phyloP scores from a whole-genome alignment of 805 yeast genomes.

The Jamesozyma spencerorum region DNA sequence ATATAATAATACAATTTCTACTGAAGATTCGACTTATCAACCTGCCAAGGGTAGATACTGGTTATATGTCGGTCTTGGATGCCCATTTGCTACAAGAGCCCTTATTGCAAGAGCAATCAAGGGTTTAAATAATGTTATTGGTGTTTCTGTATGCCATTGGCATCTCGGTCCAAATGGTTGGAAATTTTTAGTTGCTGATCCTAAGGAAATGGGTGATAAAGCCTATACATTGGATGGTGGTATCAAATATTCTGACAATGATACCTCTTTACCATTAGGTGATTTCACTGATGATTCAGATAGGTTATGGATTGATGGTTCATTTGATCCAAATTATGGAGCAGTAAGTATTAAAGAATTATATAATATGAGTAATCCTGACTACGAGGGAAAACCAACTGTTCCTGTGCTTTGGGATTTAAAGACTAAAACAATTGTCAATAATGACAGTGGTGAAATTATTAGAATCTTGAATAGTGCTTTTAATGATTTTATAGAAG shows the following conservation, averaged over 20 bases:
- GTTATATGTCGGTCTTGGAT: slow-evolving; percentile 77
- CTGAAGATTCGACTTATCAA: slow-evolving; percentile 44
- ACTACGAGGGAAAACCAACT: slow-evolving; percentile 73
- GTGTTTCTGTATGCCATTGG: slow-evolving; percentile 81
- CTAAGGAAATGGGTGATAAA: slow-evolving; percentile 7
- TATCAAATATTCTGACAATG: slow-evolving; percentile 7
- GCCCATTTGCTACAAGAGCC: slow-evolving; percentile 92
- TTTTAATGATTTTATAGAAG: slow-evolving; percentile 37
- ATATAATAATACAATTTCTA: slow-evolving; percentile 3
- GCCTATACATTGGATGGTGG: slow-evolving; percentile 18
- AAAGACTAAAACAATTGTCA: slow-evolving; percentile 72
- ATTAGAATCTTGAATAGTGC: slow-evolving; percentile 73
- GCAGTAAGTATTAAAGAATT: slow-evolving; percentile 54
- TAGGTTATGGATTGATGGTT: slow-evolving; percentile 29
- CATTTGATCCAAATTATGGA: slow-evolving; percentile 54
- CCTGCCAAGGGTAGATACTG: slow-evolving; percentile 81
- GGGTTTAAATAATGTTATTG: slow-evolving; percentile 54
- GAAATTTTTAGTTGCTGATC: slow-evolving; percentile 44
- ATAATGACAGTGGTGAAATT: slow-evolving; percentile 84
- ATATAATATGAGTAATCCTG: slow-evolving; percentile 65
- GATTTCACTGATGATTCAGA: slow-evolving; percentile 13
- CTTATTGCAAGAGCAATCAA: slow-evolving; percentile 62
- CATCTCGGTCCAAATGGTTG: slow-evolving; percentile 80
- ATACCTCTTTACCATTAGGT: slow-evolving; percentile 12
- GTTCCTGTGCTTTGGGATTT: slow-evolving; percentile 93